phyloP scores from a whole-genome alignment of 1,284 basidiomycete genomes.

The Pterula multifida region DNA sequence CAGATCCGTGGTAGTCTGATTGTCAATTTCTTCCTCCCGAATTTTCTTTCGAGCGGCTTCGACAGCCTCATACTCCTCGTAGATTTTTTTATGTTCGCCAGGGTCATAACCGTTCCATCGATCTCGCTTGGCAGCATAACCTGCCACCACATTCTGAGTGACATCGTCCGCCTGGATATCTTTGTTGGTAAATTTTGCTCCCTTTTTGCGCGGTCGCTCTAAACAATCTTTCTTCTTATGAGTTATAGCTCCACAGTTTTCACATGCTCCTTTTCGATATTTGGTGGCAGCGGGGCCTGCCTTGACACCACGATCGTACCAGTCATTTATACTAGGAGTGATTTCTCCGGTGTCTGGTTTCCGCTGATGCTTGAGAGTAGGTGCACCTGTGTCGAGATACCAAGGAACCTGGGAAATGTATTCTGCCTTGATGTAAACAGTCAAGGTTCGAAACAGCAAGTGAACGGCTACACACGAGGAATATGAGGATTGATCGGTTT shows the following conservation, averaged over 20 bases:
- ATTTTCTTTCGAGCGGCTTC: slow-evolving; percentile 84
- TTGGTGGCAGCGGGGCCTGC: slow-evolving; percentile 88
- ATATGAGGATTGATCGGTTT: slow-evolving; percentile 97
- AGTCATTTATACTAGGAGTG: slow-evolving; percentile 68
- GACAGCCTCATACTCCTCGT: slow-evolving; percentile 90
- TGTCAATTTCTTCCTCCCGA: slow-evolving; percentile 95
- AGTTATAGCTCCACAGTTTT: slow-evolving; percentile 96
- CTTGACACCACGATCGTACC: slow-evolving; percentile 87
- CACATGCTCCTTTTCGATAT: slow-evolving; percentile 95
- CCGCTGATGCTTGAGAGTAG: slow-evolving; percentile 90
- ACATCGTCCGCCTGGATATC: slow-evolving; percentile 90
- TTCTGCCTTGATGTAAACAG: slow-evolving; percentile 31
- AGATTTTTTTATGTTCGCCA: slow-evolving; percentile 72
- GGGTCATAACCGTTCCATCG: slow-evolving; percentile 98
- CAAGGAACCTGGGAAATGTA: slow-evolving; percentile 95
- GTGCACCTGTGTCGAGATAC: slow-evolving; percentile 90
- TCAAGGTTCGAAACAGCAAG: too few species aligned
- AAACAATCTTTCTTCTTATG: slow-evolving; percentile 90
- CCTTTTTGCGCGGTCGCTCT: slow-evolving; percentile 92
- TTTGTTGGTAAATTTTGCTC: slow-evolving; percentile 87
- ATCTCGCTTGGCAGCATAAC: slow-evolving; percentile 94
- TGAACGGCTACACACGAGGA: slow-evolving; percentile 54
- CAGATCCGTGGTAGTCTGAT: slow-evolving; percentile 85
- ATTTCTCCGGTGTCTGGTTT: slow-evolving; percentile 54
- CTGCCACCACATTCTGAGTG: slow-evolving; percentile 67